Evolutionary conservation across 2,329 filamentous ascomycete species (phyloP).

Genomic region (Kalmusia sp.): DNA sequence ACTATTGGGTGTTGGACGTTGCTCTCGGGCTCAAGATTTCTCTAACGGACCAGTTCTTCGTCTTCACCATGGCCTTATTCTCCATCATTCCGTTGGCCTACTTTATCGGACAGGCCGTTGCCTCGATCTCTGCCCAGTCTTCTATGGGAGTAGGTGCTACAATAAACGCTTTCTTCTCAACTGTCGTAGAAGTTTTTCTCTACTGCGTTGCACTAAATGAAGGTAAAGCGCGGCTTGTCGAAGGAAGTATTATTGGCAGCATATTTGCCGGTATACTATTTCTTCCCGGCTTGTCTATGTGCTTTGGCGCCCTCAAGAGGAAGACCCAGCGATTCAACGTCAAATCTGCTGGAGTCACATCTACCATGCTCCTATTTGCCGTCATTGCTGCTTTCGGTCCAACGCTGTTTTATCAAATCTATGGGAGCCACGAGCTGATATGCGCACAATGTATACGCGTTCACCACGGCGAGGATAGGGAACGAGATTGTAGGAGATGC

Average conservation of each 20-base stretch:
- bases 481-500: conserved; percentile 85
- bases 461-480: conserved; percentile 55
- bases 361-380: conserved; percentile 96
- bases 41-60: conserved; percentile 82
- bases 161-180: conserved; percentile 98
- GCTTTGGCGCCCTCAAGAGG: conserved; percentile 94
- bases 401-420: conserved; percentile 97
- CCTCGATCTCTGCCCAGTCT: conserved; percentile 97
- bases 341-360: conserved; percentile 93
- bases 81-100: conserved; percentile 97
- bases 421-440: conserved; percentile 94
- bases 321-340: conserved; percentile 99
- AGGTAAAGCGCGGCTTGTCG: conserved; percentile 90
- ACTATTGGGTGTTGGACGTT: conserved; percentile 81
- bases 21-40: conserved; percentile 73
- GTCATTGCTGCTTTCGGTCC: conserved; percentile 95
- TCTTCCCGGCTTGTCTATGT: conserved; percentile 95
- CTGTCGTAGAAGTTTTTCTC: conserved; percentile 94
- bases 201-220: conserved; percentile 94
- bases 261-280: conserved; percentile 97
- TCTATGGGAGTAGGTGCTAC: conserved; percentile 98
- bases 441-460: conserved; percentile 69
- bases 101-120: conserved; percentile 97
- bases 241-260: conserved; percentile 96
- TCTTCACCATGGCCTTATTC: conserved; percentile 83